A percentile compares a stretch with the other conserved stretches of the same genome.
Evolutionary conservation across 169 alveolate genomes (phyloP).

Genomic region (Ichthyophthirius multifiliis): DNA sequence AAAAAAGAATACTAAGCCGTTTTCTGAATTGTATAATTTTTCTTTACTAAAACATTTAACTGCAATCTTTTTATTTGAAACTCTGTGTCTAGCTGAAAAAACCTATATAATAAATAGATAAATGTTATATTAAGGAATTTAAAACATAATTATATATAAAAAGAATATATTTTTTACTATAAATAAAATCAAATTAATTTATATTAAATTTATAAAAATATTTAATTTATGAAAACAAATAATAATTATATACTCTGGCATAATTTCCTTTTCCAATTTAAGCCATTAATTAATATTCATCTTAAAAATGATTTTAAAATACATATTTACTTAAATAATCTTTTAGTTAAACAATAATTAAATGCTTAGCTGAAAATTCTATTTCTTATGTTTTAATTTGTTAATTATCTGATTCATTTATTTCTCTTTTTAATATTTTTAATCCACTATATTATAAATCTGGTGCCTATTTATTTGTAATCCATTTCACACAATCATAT

Average conservation of each 20-base stretch:
- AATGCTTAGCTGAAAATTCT: neutral
- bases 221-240: no score
- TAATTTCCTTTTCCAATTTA: constrained; percentile 6
- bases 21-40: neutral
- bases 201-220: no score
- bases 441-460: neutral
- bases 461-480: neutral
- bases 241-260: constrained; percentile 12
- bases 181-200: no score
- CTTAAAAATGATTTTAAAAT: neutral
- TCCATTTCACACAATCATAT: neutral
- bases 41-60: neutral
- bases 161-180: no score
- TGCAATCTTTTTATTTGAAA: neutral
- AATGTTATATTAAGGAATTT: neutral
- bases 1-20: neutral
- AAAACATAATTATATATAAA: neutral
- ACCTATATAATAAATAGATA: neutral
- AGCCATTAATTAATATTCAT: neutral
- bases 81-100: neutral
- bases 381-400: neutral
- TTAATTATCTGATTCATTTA: neutral
- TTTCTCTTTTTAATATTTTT: neutral
- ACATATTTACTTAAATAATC: neutral
- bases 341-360: neutral